Evolutionary conservation across 1,284 basidiomycete genomes (phyloP).

Genomic region (Leccinum pseudoinsigne): DNA sequence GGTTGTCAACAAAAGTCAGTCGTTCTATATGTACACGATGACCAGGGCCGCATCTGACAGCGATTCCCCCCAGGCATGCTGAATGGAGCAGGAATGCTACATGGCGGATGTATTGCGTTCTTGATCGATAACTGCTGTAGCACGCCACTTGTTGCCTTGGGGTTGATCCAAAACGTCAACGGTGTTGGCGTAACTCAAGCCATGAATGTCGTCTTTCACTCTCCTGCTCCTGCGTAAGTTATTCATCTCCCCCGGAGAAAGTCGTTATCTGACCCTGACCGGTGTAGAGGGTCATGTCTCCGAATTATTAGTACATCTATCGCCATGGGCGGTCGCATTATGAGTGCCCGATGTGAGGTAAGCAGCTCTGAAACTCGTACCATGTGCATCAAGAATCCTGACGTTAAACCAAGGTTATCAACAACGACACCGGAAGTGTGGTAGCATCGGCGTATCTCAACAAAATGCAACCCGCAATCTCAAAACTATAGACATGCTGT

Average conservation of each 20-base stretch:
- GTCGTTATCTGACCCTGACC: background rate
- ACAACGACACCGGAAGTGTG: constrained; percentile 53
- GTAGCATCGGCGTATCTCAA: constrained; percentile 64
- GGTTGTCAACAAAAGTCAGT: constrained; percentile 55
- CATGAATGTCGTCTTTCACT: constrained; percentile 65
- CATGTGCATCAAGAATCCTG: constrained; percentile 17
- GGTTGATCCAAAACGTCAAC: constrained; percentile 56
- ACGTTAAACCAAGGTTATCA: constrained; percentile 45
- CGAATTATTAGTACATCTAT: constrained; percentile 62
- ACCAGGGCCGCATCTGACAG: constrained; percentile 11
- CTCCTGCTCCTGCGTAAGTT: constrained; percentile 60
- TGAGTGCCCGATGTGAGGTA: constrained; percentile 69
- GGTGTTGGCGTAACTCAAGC: constrained; percentile 73
- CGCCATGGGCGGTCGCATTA: constrained; percentile 62
- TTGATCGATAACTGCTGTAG: constrained; percentile 71
- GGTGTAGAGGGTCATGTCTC: constrained; percentile 52
- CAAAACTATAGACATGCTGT: constrained; percentile 35
- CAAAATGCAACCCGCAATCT: constrained; percentile 61
- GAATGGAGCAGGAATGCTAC: constrained; percentile 70
- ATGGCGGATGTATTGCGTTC: constrained; percentile 70
- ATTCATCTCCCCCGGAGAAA: constrained; percentile 1
- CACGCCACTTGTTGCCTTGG: constrained; percentile 64
- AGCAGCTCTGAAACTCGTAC: constrained; percentile 19
- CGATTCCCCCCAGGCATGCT: constrained; percentile 53
- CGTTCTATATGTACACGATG: background rate